Evolutionary conservation across 1,284 basidiomycete species (phyloP).

Genomic region (Sporisorium reilianum): DNA sequence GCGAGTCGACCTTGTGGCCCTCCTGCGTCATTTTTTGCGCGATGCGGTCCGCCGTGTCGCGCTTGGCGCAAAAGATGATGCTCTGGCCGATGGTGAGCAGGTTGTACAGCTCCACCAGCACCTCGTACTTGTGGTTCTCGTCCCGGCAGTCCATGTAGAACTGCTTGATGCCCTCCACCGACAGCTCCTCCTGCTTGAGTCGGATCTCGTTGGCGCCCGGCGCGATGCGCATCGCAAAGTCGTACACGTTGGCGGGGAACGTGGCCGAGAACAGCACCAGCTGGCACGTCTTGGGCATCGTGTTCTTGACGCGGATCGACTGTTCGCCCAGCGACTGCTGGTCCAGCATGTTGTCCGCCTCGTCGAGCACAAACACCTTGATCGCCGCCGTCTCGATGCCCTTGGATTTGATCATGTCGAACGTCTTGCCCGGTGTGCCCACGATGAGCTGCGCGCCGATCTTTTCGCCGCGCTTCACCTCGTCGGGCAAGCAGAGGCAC

Average conservation of each 20-base stretch:
- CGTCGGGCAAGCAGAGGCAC: slow-evolving; percentile 92
- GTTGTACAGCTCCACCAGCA: slow-evolving; percentile 89
- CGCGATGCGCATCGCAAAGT: slow-evolving; percentile 90
- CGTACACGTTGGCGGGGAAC: slow-evolving; percentile 91
- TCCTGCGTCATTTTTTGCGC: slow-evolving; percentile 89
- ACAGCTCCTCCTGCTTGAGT: slow-evolving; percentile 92
- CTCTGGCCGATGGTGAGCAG: slow-evolving; percentile 94
- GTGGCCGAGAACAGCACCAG: slow-evolving; percentile 98
- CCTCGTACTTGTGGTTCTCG: slow-evolving; percentile 94
- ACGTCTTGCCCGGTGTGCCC: slow-evolving; percentile 95
- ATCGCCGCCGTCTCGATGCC: slow-evolving; percentile 78
- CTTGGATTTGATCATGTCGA: slow-evolving; percentile 76
- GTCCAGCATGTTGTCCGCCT: slow-evolving; percentile 99
- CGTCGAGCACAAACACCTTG: slow-evolving; percentile 95
- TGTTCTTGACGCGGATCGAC: slow-evolving; percentile 88
- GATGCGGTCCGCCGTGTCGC: slow-evolving; percentile 92
- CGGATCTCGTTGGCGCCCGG: slow-evolving; percentile 96
- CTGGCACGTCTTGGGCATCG: slow-evolving; percentile 79
- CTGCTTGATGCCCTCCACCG: slow-evolving; percentile 93
- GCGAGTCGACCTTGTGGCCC: slow-evolving; percentile 94
- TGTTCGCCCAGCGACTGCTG: slow-evolving; percentile 97
- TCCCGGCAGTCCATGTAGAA: slow-evolving; percentile 90
- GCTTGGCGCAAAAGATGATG: slow-evolving; percentile 87
- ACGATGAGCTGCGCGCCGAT: slow-evolving; percentile 92
- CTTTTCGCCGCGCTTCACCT: slow-evolving; percentile 76